These are phyloP conservation scores for Sambucus nigra DNA, from an alignment of 129 eudicot species.

Conservation along the genomic window DNA sequence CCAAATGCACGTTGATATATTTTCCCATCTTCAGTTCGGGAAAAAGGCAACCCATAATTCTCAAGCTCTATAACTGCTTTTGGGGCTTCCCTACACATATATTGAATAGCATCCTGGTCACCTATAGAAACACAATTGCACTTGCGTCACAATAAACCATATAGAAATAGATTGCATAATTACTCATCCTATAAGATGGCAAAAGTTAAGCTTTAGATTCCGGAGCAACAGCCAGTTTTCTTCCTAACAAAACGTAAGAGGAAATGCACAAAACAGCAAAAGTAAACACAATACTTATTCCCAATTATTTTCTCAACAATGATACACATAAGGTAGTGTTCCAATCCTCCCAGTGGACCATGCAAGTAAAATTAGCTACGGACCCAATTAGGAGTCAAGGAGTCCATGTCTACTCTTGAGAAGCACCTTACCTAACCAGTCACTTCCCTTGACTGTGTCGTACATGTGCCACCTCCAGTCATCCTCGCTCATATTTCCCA, in stretches of 20 bases:
- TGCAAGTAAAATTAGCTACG: conserved; percentile 1
- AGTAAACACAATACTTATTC: background rate
- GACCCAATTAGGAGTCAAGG: background rate
- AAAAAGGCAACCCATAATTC: conserved; percentile 93
- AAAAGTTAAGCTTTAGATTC: background rate
- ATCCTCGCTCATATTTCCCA: conserved; percentile 92
- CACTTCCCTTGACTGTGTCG: conserved; percentile 97
- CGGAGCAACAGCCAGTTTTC: background rate
- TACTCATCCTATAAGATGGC: background rate
- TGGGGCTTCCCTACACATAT: conserved; percentile 99
- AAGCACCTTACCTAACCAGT: conserved; percentile 67
- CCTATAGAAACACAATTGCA: conserved; percentile 38
- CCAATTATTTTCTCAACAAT: conserved; percentile 3
- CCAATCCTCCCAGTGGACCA: background rate
- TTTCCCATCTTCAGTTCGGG: conserved; percentile 98
- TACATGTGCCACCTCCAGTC: conserved; percentile 99
- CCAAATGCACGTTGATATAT: conserved; percentile 99
- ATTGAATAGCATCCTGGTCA: conserved; percentile 99
- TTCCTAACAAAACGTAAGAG: background rate
- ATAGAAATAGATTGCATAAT: conserved; percentile 1
- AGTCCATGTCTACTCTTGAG: background rate
- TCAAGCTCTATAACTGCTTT: conserved; percentile 99
- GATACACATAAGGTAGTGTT: conserved; percentile 1
- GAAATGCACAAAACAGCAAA: background rate
- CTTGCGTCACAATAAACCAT: background rate